Evolutionary conservation across 768 basidiomycete genomes (phyloP).

Genomic region (Pulveroboletus sp.): DNA sequence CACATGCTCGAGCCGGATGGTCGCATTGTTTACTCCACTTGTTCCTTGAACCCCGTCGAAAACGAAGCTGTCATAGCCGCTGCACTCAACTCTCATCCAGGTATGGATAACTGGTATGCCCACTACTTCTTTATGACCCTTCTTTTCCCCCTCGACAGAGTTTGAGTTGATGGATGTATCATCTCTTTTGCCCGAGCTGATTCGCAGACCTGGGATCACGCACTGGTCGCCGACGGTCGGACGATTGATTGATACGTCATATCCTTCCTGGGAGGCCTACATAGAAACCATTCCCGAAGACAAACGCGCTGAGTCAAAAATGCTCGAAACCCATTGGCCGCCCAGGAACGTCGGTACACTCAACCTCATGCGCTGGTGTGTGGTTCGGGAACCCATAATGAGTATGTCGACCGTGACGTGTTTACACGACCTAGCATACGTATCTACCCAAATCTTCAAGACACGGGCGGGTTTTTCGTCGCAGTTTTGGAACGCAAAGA

Average conservation of each 20-base stretch:
- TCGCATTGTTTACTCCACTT: slow-evolving; percentile 95
- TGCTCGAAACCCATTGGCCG: slow-evolving; percentile 78
- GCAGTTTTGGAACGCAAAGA: slow-evolving; percentile 68
- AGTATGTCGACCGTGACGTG: not conserved
- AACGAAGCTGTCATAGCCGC: slow-evolving; percentile 94
- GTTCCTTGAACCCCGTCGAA: slow-evolving; percentile 94
- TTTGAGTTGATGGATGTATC: slow-evolving; percentile 82
- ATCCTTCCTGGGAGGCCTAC: slow-evolving; percentile 60
- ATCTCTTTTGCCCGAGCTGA: slow-evolving; percentile 61
- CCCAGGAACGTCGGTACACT: slow-evolving; percentile 56
- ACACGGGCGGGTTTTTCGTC: slow-evolving; percentile 98
- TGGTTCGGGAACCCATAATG: not conserved
- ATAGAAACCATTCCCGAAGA: slow-evolving; percentile 44
- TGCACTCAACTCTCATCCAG: slow-evolving; percentile 66
- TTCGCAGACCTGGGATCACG: slow-evolving; percentile 69
- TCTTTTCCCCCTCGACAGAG: slow-evolving; percentile 33
- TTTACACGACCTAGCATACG: slow-evolving; percentile 53
- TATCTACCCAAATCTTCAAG: slow-evolving; percentile 91
- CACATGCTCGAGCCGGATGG: slow-evolving; percentile 76
- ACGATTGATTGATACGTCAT: slow-evolving; percentile 44
- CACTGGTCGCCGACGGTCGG: slow-evolving; percentile 75
- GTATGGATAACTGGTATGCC: slow-evolving; percentile 31
- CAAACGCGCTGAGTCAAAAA: slow-evolving; percentile 50
- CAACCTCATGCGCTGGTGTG: slow-evolving; percentile 71
- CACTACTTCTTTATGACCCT: not conserved